Percentiles rank a stretch among this genome's conserved stretches.
phyloP scores from a whole-genome alignment of 1,284 basidiomycete species.

The Pseudozyma thailandica region DNA sequence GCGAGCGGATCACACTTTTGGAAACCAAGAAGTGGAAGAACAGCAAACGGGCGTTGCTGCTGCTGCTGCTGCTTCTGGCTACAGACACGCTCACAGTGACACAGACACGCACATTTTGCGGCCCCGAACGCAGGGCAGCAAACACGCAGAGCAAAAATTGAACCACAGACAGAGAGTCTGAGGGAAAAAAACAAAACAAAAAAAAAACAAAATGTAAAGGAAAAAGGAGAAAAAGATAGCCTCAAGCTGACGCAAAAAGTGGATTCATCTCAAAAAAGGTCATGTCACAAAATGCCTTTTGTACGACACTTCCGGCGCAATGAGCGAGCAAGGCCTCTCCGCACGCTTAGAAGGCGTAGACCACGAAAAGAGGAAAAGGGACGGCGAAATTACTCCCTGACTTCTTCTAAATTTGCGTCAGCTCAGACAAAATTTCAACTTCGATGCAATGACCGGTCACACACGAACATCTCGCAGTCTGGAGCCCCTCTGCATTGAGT shows the following conservation, averaged over 20 bases:
- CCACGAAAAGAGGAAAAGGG: background rate
- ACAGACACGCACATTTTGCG: background rate
- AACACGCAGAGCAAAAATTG: background rate
- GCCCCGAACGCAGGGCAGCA: background rate
- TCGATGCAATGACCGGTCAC: slow-evolving; percentile 6
- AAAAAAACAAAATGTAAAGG: too few species aligned
- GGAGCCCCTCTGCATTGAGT: background rate
- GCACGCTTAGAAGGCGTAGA: too few species aligned
- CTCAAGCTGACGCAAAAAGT: too few species aligned
- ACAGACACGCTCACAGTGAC: background rate
- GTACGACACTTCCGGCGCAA: too few species aligned
- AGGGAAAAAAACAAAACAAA: too few species aligned
- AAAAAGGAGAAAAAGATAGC: background rate
- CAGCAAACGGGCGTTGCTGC: background rate
- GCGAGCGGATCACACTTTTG: background rate
- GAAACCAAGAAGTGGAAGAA: background rate
- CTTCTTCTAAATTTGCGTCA: slow-evolving; percentile 37
- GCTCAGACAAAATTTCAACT: slow-evolving; percentile 8
- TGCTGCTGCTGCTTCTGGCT: too few species aligned
- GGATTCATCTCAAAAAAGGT: too few species aligned
- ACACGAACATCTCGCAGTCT: background rate
- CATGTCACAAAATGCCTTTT: too few species aligned
- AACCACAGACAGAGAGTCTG: background rate
- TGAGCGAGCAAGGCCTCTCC: too few species aligned
- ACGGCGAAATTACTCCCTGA: background rate